These are phyloP conservation scores for Linnemannia schmuckeri DNA, from an alignment of 192 early-diverging fungal species.

Conservation along the genomic window DNA sequence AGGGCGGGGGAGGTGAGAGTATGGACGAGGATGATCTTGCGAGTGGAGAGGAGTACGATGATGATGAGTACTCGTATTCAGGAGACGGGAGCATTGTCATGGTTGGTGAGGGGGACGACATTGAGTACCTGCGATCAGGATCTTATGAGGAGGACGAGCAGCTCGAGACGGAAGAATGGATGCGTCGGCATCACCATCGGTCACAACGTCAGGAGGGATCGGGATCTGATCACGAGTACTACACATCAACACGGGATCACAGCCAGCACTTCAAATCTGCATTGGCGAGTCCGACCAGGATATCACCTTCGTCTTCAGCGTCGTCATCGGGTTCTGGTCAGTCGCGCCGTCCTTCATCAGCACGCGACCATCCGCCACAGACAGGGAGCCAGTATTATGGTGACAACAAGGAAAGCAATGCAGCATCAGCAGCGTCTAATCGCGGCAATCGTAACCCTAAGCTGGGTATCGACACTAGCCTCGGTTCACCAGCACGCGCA, in stretches of 20 bases:
- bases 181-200: conserved; percentile 2
- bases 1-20: conserved; percentile 51
- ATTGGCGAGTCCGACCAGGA: conserved; percentile 20
- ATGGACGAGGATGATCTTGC: conserved; percentile 42
- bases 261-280: conserved; percentile 23
- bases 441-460: conserved; percentile 17
- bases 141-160: conserved; percentile 26
- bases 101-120: conserved; percentile 54
- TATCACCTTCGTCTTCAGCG: conserved; percentile 19
- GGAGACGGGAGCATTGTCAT: conserved; percentile 43
- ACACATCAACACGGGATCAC: not conserved
- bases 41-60: conserved; percentile 20
- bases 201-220: conserved; percentile 4
- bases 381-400: not conserved
- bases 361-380: not conserved
- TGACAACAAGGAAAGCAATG: not conserved
- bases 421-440: not conserved
- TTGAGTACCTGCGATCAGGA: conserved; percentile 30
- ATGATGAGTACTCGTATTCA: conserved; percentile 40
- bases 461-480: conserved; percentile 16
- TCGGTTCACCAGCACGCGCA: not conserved
- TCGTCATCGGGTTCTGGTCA: conserved; percentile 22
- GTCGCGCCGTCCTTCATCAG: conserved; percentile 7
- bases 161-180: conserved; percentile 33
- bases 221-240: conserved; percentile 4